Base-by-base conservation (phyloP, 331 rosid genomes). In the Rhamnella rubrinervis region DNA sequence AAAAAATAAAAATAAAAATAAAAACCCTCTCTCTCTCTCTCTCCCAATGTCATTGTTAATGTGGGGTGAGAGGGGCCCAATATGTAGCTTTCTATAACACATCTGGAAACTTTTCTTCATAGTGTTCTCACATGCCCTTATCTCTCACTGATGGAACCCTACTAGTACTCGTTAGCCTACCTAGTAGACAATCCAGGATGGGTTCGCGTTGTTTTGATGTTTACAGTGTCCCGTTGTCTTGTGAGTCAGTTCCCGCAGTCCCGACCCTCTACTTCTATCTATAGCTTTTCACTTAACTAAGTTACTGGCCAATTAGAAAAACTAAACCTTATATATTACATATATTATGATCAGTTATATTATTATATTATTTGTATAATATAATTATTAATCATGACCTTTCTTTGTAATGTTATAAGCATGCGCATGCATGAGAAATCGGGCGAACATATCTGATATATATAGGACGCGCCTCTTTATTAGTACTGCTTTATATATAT, bases 71-170 rank as follows among this genome's bases (percentile, higher is more conserved):
- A 75, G 80, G 73, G 70, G 59, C 35, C 66, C 58, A 40, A 40
- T 7, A 7, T 40, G 0, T 83, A 82, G 39, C 55, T 35, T 63
- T 55, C 40, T 60, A 75, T 57, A 55, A 31, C 75, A 75, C 73
- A 85, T 77, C 87, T 37, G 69, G 73, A 56, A 71, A 63, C 80
- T 59, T 61, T 72, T 26, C 35, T n/a, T 64, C 52, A 35, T 78
- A 28, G 61, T 31, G 20, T 65, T 40, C 71, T 37, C 59, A 40
- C 51, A 62, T 25, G 70, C 67, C 65, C 61, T 19, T 64, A 50
- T 35, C 63, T 55, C 51, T 35, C 47, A 61, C 52, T 67, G 59
- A 71, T 37, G 41, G 66, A 50, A 61, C 39, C 40, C 59, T 55
- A 41, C 65, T 70, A 18, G 35, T 44, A 4, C 39, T 68, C 7